Base-by-base conservation (phyloP, 257 asterid species). In the Avicennia marina region DNA sequence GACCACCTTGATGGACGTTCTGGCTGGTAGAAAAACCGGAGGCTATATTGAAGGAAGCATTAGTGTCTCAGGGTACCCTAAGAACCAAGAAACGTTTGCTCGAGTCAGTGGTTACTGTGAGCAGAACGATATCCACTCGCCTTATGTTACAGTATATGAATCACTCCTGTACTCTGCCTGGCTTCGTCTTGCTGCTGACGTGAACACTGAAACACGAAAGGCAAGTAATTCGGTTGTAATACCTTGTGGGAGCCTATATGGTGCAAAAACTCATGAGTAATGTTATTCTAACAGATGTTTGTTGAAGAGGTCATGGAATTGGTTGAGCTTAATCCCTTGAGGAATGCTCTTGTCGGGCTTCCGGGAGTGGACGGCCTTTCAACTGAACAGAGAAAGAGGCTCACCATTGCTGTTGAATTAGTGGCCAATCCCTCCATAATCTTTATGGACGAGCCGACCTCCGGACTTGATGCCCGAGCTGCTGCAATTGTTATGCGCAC, bases 41-140 rank as follows among this genome's bases (percentile, higher is more conserved):
- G 96, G 96, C 1, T 75, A 80, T 52, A 85, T 70, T 0, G 96
- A 88, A 80, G 96, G 95, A 58, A 15, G 69, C 74, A 85, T 88
- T 32, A 88, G 67, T 50, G 72, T 88, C 57, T 85, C 96, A 0
- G 95, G 96, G 12, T 85, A 75, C 64, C 90, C 90, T 2, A 85
- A 88, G 74, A 82, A 85, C 66, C 96, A 88, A 65, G 19, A 60
- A 56, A 88, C 94, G 1, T 88, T 88, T 77, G 90, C 95, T 32
- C 96, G 96, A 46, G 88, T 85, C 34, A 82, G 90, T 31, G 96
- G 96, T 18, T 88, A 88, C 77, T 88, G 96, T 66, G 95, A 88
- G 60, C 96, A 88, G 63, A 88, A 76, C 17, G 96, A 88, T 65
- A 88, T 88, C 64, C 96, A 87, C 68, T 87, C 96, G 7, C 96